Evolutionary conservation across 768 basidiomycete genomes (phyloP).

Genomic region (Russula emetica): DNA sequence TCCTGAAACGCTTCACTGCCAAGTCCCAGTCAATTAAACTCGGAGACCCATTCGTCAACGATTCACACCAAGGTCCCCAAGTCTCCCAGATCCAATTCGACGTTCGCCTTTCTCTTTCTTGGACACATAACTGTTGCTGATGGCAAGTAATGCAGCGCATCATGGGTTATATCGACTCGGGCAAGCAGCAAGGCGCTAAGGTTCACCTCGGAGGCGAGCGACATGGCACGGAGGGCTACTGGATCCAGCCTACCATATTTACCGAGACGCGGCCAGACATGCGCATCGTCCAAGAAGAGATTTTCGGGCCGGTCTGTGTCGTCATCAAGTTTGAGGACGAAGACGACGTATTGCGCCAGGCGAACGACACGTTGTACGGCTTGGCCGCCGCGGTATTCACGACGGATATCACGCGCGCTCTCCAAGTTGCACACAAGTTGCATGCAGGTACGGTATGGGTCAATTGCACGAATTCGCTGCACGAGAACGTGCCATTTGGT

Average conservation of each 20-base stretch:
- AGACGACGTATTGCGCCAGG: constrained; percentile 56
- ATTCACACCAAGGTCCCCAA: constrained; percentile 71
- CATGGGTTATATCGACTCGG: constrained; percentile 57
- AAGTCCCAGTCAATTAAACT: constrained; percentile 53
- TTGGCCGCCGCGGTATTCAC: constrained; percentile 87
- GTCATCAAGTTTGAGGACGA: constrained; percentile 59
- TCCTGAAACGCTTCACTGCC: constrained; percentile 55
- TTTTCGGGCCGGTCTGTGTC: constrained; percentile 64
- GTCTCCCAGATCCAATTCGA: constrained; percentile 72
- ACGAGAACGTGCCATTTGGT: constrained; percentile 53
- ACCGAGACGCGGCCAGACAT: constrained; percentile 50
- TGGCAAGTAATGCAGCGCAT: constrained; percentile 46
- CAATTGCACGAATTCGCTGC: too few species aligned
- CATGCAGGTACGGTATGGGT: constrained; percentile 82
- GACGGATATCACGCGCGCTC: constrained; percentile 67
- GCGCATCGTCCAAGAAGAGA: constrained; percentile 56
- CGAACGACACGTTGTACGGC: constrained; percentile 86
- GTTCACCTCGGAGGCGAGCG: constrained; percentile 51
- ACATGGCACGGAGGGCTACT: constrained; percentile 55
- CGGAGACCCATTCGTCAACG: constrained; percentile 63
- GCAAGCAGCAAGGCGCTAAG: constrained; percentile 55
- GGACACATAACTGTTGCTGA: background rate
- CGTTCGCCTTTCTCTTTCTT: constrained; percentile 38
- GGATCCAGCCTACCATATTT: constrained; percentile 60
- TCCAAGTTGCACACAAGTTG: constrained; percentile 66